Evolutionary conservation across 176 grass and related monocot species (phyloP).

Genomic region (Chloris gayana): DNA sequence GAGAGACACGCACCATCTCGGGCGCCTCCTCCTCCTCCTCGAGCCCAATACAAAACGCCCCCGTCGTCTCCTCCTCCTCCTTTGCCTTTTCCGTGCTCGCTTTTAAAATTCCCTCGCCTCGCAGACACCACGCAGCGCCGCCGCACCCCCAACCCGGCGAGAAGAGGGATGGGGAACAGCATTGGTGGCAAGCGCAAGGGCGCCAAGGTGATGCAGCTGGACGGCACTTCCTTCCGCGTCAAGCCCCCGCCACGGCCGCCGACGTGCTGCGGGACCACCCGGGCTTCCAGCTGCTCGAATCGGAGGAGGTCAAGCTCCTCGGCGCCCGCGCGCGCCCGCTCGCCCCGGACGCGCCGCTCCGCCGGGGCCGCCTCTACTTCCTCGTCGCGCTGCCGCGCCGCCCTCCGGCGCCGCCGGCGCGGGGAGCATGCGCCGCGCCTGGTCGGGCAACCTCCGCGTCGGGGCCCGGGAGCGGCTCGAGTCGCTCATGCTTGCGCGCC

Average conservation of each 20-base stretch:
- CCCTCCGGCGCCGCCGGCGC: slow-evolving; percentile 16
- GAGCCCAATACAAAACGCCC: slow-evolving; percentile 10
- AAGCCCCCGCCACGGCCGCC: slow-evolving; percentile 54
- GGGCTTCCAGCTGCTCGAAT: slow-evolving; percentile 69
- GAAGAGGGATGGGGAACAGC: slow-evolving; percentile 71
- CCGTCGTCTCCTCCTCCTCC: slow-evolving; percentile 27
- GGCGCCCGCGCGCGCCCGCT: slow-evolving; percentile 69
- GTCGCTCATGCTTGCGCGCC: slow-evolving; percentile 76
- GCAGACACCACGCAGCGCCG: neutral
- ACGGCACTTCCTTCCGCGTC: slow-evolving; percentile 74
- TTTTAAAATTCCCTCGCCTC: slow-evolving; percentile 35
- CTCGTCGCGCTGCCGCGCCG: slow-evolving; percentile 73
- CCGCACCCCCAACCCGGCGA: neutral
- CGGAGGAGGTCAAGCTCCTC: slow-evolving; percentile 75
- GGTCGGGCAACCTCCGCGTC: slow-evolving; percentile 73
- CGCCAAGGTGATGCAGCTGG: slow-evolving; percentile 94
- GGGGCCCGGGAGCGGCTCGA: slow-evolving; percentile 83
- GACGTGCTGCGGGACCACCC: slow-evolving; percentile 72
- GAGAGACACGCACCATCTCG: slow-evolving; percentile 25
- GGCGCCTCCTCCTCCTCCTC: neutral
- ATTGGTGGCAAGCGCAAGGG: slow-evolving; percentile 67
- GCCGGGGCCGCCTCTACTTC: slow-evolving; percentile 72
- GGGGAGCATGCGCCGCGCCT: slow-evolving; percentile 45
- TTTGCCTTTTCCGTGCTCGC: slow-evolving; percentile 32
- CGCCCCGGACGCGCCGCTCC: slow-evolving; percentile 42